These are phyloP conservation scores for Erodium trifolium DNA, from an alignment of 441 rosid species.

Conservation along the genomic window DNA sequence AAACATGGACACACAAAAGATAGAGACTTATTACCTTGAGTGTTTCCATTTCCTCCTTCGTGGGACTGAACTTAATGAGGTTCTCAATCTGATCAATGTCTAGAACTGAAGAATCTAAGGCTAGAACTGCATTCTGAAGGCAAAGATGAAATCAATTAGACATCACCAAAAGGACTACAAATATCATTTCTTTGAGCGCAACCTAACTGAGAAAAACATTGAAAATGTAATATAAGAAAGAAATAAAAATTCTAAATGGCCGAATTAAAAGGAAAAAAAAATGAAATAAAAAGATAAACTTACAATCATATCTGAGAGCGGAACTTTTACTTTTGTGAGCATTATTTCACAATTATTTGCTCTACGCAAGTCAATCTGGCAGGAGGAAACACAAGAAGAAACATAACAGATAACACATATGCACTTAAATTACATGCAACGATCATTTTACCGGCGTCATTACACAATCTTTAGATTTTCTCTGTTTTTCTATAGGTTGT, in stretches of 20 bases:
- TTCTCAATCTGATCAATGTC: slow-evolving; percentile 98
- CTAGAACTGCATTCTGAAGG: slow-evolving; percentile 74
- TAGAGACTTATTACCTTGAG: slow-evolving; percentile 48
- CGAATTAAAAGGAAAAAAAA: not conserved
- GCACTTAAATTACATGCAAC: not conserved
- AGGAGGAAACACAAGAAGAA: slow-evolving; percentile 24
- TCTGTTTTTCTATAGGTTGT: not conserved
- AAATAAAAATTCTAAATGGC: not conserved
- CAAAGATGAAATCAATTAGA: slow-evolving; percentile 19
- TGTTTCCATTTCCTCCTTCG: slow-evolving; percentile 88
- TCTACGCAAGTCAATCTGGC: slow-evolving; percentile 89
- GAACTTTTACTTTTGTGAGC: slow-evolving; percentile 91
- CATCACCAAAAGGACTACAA: not conserved
- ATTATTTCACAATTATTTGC: slow-evolving; percentile 98
- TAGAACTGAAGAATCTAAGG: slow-evolving; percentile 74
- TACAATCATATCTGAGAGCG: slow-evolving; percentile 91
- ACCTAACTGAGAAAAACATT: not conserved
- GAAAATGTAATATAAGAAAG: not conserved
- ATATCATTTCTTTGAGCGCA: not conserved
- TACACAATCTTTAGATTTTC: not conserved
- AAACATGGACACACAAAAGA: not conserved
- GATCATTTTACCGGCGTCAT: not conserved
- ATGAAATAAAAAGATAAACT: slow-evolving; percentile 33
- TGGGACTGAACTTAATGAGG: slow-evolving; percentile 94
- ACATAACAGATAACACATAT: not conserved